Evolutionary conservation across 2,329 filamentous ascomycete genomes (phyloP).

Genomic region (Neocucurbitaria cava): DNA sequence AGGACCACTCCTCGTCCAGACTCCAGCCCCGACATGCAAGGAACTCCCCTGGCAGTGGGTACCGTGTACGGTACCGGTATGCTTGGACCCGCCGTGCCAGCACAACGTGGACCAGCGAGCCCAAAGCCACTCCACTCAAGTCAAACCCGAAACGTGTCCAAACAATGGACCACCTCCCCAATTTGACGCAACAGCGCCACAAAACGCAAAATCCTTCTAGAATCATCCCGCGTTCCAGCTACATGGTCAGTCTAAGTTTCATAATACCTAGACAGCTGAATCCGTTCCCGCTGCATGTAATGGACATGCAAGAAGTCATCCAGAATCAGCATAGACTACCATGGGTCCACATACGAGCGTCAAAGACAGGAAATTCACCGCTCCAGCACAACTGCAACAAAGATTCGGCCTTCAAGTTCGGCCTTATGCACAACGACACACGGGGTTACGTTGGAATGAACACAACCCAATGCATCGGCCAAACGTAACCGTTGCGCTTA

Average conservation of each 20-base stretch:
- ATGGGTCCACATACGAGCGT: too few relatives aligned
- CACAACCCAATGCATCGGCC: not conserved
- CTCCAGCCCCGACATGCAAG: not conserved
- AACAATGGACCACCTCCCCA: not conserved
- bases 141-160: not conserved
- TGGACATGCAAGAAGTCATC: not conserved
- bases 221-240: conserved; percentile 11
- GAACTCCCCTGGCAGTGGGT: too few relatives aligned
- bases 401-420: too few relatives aligned
- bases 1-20: not conserved
- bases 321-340: too few relatives aligned
- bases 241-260: not conserved
- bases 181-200: not conserved
- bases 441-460: not conserved
- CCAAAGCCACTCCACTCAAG: not conserved
- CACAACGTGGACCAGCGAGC: not conserved
- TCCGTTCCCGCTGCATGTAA: not conserved
- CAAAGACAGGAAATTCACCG: too few relatives aligned
- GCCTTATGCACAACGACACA: not conserved
- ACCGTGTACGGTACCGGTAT: too few relatives aligned
- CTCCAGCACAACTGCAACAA: too few relatives aligned
- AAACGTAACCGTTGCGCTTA: not conserved
- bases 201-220: conserved; percentile 9
- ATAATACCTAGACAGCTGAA: not conserved
- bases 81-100: not conserved